phyloP scores from a whole-genome alignment of 2,329 filamentous ascomycete species.

The Chaetomium olivaceum region DNA sequence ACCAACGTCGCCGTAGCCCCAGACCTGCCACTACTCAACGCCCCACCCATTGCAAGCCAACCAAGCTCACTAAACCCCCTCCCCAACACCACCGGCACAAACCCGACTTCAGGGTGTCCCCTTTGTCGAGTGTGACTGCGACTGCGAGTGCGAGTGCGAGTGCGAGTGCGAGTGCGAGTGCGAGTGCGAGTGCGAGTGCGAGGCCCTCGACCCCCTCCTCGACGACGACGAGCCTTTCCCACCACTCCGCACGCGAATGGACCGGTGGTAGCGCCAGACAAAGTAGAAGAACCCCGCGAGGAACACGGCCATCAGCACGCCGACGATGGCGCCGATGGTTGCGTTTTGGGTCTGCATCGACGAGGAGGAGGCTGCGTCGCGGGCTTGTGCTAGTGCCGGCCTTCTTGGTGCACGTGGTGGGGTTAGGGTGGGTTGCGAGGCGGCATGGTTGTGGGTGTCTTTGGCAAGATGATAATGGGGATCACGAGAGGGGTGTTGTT shows the following conservation, averaged over 20 bases:
- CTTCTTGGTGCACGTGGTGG: not conserved
- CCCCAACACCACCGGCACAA: no score
- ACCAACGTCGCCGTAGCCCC: no score
- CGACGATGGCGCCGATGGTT: conserved; percentile 48
- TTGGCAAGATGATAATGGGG: not conserved
- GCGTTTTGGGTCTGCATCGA: conserved; percentile 41
- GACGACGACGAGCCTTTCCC: not conserved
- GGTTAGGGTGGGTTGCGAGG: not conserved
- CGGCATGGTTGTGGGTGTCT: not conserved
- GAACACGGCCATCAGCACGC: conserved; percentile 45
- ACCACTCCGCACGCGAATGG: conserved; percentile 40
- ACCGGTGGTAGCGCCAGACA: conserved; percentile 43
- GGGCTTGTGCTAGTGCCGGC: not conserved
- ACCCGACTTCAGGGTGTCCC: no score
- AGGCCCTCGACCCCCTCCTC: not conserved
- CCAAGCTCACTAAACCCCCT: no score
- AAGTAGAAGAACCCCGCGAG: conserved; percentile 42
- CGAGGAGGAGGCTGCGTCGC: conserved; percentile 10
- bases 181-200: no score
- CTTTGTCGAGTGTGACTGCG: no score
- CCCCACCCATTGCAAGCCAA: no score
- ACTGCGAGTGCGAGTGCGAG: no score
- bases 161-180: no score
- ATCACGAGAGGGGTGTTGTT: not conserved
- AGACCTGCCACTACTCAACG: no score